These are phyloP conservation scores for Wickerhamiella musiphila DNA, from an alignment of 805 yeast genomes.

Conservation along the genomic window DNA sequence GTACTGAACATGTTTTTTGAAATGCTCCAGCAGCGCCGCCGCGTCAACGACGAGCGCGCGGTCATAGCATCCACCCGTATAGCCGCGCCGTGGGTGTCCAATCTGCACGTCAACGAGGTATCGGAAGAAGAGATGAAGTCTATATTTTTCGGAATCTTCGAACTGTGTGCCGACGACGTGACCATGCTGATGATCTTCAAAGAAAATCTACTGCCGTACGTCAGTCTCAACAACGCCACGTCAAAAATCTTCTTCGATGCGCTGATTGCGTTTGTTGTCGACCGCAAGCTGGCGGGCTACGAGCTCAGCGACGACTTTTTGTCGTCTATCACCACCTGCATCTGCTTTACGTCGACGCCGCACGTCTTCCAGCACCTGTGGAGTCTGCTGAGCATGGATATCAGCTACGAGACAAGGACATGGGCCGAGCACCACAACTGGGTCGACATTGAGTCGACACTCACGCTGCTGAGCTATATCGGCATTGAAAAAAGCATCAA, in stretches of 20 bases:
- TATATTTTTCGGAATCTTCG: neutral
- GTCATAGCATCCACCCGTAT: slow-evolving; percentile 1
- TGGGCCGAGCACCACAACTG: slow-evolving; percentile 5
- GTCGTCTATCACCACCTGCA: neutral
- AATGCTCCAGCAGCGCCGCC: neutral
- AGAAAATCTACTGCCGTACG: neutral
- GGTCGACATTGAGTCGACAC: slow-evolving; percentile 3
- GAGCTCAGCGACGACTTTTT: neutral
- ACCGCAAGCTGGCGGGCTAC: neutral
- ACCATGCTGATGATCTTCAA: neutral
- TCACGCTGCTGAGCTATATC: slow-evolving; percentile 1
- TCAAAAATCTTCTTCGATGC: neutral
- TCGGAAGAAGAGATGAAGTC: neutral
- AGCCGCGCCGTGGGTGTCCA: slow-evolving; percentile 4
- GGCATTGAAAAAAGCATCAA: neutral
- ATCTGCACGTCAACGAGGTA: neutral
- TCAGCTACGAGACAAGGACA: neutral
- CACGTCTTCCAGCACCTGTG: neutral
- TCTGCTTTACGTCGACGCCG: neutral
- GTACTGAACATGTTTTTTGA: slow-evolving; percentile 1
- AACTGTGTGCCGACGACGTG: neutral
- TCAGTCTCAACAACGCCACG: neutral
- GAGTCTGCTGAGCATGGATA: neutral
- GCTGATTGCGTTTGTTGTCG: neutral
- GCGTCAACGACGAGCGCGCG: neutral